Evolutionary conservation across 2,329 filamentous ascomycete species (phyloP).

Genomic region (Whalleya microplaca): DNA sequence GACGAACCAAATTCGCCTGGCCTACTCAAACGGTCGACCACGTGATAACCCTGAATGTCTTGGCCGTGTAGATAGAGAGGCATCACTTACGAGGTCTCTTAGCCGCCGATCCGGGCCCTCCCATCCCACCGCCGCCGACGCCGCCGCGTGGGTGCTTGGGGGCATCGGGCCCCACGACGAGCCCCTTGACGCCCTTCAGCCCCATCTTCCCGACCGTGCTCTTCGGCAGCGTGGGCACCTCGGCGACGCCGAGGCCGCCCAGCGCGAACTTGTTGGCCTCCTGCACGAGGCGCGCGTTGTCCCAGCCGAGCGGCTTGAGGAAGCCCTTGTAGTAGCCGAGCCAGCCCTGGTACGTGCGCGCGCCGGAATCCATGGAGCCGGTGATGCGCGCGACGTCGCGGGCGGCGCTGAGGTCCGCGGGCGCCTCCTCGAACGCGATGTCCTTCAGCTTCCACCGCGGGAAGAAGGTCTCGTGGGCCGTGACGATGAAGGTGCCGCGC

Average conservation of each 20-base stretch:
- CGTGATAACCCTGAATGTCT: not conserved
- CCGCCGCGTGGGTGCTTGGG: slow-evolving; percentile 36
- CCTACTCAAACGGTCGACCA: too few relatives aligned
- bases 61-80: too few relatives aligned
- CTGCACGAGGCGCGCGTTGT: slow-evolving; percentile 45
- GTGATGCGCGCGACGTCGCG: slow-evolving; percentile 44
- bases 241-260: slow-evolving; percentile 50
- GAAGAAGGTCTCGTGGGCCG: slow-evolving; percentile 55
- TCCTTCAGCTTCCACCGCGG: slow-evolving; percentile 54
- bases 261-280: slow-evolving; percentile 56
- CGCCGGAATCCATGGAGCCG: slow-evolving; percentile 43
- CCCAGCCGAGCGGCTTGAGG: slow-evolving; percentile 46
- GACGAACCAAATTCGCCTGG: too few relatives aligned
- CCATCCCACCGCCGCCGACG: slow-evolving; percentile 25
- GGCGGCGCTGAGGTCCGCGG: slow-evolving; percentile 49
- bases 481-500: slow-evolving; percentile 63
- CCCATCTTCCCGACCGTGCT: slow-evolving; percentile 61
- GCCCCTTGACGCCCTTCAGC: slow-evolving; percentile 53
- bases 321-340: slow-evolving; percentile 58
- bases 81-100: not conserved
- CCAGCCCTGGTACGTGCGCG: slow-evolving; percentile 60
- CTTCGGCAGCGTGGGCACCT: slow-evolving; percentile 52
- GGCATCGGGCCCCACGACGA: slow-evolving; percentile 50
- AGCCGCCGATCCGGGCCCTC: not conserved
- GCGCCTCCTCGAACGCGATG: slow-evolving; percentile 54